phyloP scores from a whole-genome alignment of 2,329 filamentous ascomycete genomes.

The Fusarium chaquense region DNA sequence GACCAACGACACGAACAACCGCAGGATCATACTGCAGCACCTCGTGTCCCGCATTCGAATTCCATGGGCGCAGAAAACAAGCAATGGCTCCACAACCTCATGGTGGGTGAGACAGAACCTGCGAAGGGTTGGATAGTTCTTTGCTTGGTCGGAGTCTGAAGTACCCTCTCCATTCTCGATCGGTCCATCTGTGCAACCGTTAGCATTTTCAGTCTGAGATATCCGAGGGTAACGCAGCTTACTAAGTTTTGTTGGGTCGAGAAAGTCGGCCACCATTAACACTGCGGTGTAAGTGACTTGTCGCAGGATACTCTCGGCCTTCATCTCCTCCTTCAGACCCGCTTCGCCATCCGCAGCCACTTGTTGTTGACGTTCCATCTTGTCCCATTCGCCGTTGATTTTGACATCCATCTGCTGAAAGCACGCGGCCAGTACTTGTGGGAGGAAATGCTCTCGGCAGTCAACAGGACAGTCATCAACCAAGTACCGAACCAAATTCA shows the following conservation, averaged over 20 bases:
- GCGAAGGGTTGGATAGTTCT: conserved; percentile 71
- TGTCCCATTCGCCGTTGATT: conserved; percentile 87
- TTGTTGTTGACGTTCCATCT: conserved; percentile 73
- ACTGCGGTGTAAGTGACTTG: conserved; percentile 94
- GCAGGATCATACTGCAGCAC: conserved; percentile 86
- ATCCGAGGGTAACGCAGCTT: conserved; percentile 53
- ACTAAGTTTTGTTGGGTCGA: conserved; percentile 80
- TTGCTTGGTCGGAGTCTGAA: conserved; percentile 49
- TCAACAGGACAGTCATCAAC: conserved; percentile 92
- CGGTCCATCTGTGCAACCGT: conserved; percentile 49
- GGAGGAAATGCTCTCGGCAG: conserved; percentile 82
- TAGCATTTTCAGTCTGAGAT: conserved; percentile 21
- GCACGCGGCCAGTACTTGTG: conserved; percentile 82
- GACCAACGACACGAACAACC: conserved; percentile 87
- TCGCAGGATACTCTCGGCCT: conserved; percentile 92
- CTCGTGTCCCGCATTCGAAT: conserved; percentile 91
- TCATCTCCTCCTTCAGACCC: conserved; percentile 93
- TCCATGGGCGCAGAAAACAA: conserved; percentile 91
- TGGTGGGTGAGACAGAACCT: conserved; percentile 85
- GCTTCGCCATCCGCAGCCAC: conserved; percentile 78
- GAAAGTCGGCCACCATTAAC: conserved; percentile 88
- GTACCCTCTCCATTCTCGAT: conserved; percentile 44
- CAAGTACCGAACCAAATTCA: conserved; percentile 88
- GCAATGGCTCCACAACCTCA: conserved; percentile 84
- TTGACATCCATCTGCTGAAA: conserved; percentile 91